phyloP scores from a whole-genome alignment of 2,329 filamentous ascomycete species.

The Colletotrichum echinochloae region DNA sequence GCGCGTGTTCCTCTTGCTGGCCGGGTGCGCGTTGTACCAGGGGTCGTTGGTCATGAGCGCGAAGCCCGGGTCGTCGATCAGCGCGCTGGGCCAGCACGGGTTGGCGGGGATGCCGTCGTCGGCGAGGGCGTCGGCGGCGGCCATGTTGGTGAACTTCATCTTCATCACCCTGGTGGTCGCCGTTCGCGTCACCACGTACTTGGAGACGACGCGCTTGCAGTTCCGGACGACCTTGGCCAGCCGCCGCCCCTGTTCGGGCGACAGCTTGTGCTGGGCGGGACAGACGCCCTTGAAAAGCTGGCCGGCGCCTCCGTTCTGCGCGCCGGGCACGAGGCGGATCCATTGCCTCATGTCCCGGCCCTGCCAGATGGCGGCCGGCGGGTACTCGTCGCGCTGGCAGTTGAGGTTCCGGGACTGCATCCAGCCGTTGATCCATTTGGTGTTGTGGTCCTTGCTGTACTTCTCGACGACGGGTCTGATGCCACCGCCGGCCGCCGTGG shows the following conservation, averaged over 20 bases:
- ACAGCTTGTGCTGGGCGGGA: not conserved
- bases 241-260: not conserved
- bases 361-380: slow-evolving; percentile 33
- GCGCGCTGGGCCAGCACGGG: slow-evolving; percentile 42
- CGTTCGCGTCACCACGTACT: too few species aligned
- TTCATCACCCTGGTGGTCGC: slow-evolving; percentile 13
- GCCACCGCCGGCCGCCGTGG: not conserved
- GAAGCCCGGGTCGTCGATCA: slow-evolving; percentile 43
- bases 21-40: slow-evolving; percentile 34
- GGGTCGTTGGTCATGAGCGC: slow-evolving; percentile 42
- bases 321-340: slow-evolving; percentile 30
- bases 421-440: slow-evolving; percentile 31
- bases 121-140: not conserved
- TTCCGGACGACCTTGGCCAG: slow-evolving; percentile 3
- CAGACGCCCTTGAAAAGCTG: slow-evolving; percentile 24
- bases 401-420: slow-evolving; percentile 11
- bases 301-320: slow-evolving; percentile 37
- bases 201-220: too few species aligned
- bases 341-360: slow-evolving; percentile 26
- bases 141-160: slow-evolving; percentile 28
- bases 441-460: slow-evolving; percentile 22
- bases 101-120: slow-evolving; percentile 43
- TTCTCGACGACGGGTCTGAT: slow-evolving; percentile 7
- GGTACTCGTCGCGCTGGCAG: slow-evolving; percentile 35
- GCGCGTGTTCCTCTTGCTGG: too few species aligned